Evolutionary conservation across 2,329 filamentous ascomycete genomes (phyloP), one percentile per base, ranked within the genome.

Genomic region (Sclerotinia sclerotiorum): DNA sequence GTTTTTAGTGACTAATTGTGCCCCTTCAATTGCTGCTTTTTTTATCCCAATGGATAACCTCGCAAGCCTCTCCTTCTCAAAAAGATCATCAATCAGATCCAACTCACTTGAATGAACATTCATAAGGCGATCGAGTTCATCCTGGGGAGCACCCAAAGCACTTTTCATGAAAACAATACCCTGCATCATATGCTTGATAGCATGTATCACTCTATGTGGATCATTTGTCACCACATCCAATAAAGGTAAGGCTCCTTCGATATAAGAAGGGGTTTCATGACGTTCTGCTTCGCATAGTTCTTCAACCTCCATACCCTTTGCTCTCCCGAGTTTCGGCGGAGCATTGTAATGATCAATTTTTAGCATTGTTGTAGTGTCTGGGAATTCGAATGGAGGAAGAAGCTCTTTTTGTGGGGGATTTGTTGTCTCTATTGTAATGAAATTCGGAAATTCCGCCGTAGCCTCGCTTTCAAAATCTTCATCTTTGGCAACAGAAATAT

Each of bases 101-200:
- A 67, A 42, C 17, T 24, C 15, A 24, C 24, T 49, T n/a, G 32
- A 21, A 27, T 58, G 54, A 27, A 5, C 27, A 11, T 48, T 8
- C 17, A 39, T 24, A 3, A 35, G 24, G 0, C 5, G 8, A 13
- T 67, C 4, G 2, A 67, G 8, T 32, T 67, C 56, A 2, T 52
- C 10, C 7, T 27, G 32, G 6, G 32, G 17, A 13, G 27, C 46
- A 17, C 46, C 46, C 8, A 32, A 19, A 13, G n/a, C n/a, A 13
- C n/a, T 62, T 32, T 5, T 54, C 65, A 67, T 42, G 2, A 6
- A 21, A 27, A 52, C 24, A 46, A 67, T 62, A 19, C 58, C 49
- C 19, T 39, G 29, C 65, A 67, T 67, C 65, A 67, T 67, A 15
- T 67, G 56, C 46, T 62, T 67, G 46, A 67, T 67, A 19, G 65